Base-by-base conservation (phyloP, 495 filamentous ascomycete species). In the Chlorociboria aeruginascens region DNA sequence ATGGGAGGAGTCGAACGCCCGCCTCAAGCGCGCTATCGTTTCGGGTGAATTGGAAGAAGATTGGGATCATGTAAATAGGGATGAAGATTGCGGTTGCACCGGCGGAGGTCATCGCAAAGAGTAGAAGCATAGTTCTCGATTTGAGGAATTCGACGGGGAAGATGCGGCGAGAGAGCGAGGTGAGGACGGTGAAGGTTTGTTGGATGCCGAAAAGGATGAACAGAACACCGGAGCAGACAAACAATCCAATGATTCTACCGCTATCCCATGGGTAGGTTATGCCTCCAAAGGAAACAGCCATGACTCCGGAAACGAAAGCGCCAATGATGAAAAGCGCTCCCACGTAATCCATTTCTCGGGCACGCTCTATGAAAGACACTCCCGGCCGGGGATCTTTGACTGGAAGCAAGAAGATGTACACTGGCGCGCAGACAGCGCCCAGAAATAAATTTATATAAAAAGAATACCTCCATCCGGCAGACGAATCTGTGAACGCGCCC, bases 401-500 rank as follows among this genome's bases (percentile, higher is more conserved):
- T 0, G 77, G 78, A 1, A 84, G 57, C 29, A 72, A 51, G 52
- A 79, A 71, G 48, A 85, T 28, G 51, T 74, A 83, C 32, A 74
- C 63, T 0, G 80, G 82, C 0, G 70, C 65, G 17, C 69, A 68
- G 6, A 70, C 50, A 6, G 52, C 81, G 9, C 71, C 76, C 16
- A 85, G 61, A 33, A 66, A 58, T 12, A 86, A 68, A 50, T 85
- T 86, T 60, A 89, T 78, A 62, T 84, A 89, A 57, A 87, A 87
- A 17, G 76, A 76, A 81, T 77, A 82, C 7, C 79, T 55, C 77
- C 77, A 82, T 1, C 64, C 70, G 13, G 71, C 70, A n/a, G 41
- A 42, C 37, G 60, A 69, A 43, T 73, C 67, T 16, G 69, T 65
- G 51, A 87, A 85, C 4, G 72, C 73, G 25, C 79, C 81, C 3